A percentile compares a stretch with the other conserved stretches of the same genome.
phyloP scores from a whole-genome alignment of 345 rosid species.

The Turnera subulata region DNA sequence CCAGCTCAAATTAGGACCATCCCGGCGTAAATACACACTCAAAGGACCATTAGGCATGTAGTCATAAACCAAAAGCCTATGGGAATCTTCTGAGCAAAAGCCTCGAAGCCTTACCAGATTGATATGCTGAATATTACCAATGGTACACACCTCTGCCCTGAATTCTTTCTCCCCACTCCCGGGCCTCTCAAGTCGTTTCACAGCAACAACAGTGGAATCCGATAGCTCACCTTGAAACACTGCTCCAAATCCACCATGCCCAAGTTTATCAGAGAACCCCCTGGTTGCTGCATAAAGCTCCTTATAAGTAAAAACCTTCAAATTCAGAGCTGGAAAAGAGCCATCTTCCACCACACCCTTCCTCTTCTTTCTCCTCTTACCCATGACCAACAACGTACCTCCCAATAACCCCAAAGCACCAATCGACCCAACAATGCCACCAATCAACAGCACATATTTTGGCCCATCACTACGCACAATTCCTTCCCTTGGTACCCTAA shows the following conservation, averaged over 20 bases:
- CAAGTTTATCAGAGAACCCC: slow-evolving; percentile 23
- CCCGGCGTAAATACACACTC: slow-evolving; percentile 15
- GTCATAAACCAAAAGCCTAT: slow-evolving; percentile 29
- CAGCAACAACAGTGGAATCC: slow-evolving; percentile 23
- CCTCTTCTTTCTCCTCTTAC: slow-evolving; percentile 38
- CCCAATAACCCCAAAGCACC: slow-evolving; percentile 33
- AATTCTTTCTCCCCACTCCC: slow-evolving; percentile 27
- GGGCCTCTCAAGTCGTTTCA: slow-evolving; percentile 30
- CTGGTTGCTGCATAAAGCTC: slow-evolving; percentile 21
- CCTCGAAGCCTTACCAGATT: slow-evolving; percentile 31
- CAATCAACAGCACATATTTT: slow-evolving; percentile 37
- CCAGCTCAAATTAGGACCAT: slow-evolving; percentile 27
- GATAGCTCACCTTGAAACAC: slow-evolving; percentile 21
- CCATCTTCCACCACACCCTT: slow-evolving; percentile 38
- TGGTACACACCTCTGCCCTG: slow-evolving; percentile 29
- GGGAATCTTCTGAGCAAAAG: slow-evolving; percentile 23
- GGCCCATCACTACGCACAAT: slow-evolving; percentile 32
- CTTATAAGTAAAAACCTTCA: slow-evolving; percentile 41
- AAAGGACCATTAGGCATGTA: slow-evolving; percentile 30
- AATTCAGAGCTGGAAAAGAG: slow-evolving; percentile 47
- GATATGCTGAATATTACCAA: slow-evolving; percentile 29
- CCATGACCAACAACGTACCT: slow-evolving; percentile 36
- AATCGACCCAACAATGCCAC: slow-evolving; percentile 46
- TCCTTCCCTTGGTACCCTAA: slow-evolving; percentile 45
- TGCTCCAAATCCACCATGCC: slow-evolving; percentile 32